Percentiles rank a stretch among this genome's conserved stretches.
Conservation (phyloP, 2,329 filamentous ascomycete genomes). For the Tympanopsis confertula region DNA sequence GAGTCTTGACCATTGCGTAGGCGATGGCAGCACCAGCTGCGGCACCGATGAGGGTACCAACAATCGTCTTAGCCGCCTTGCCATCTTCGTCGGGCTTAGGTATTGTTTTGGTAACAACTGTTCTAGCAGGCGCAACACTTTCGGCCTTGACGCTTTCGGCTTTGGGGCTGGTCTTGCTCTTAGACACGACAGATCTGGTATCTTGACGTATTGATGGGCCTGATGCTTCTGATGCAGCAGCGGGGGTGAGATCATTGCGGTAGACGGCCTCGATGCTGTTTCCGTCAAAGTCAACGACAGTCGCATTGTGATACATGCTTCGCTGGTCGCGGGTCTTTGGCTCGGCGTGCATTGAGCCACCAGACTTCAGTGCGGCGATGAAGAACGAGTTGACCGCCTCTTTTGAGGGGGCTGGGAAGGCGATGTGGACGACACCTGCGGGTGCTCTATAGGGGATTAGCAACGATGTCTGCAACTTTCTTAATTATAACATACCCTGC, state of each 20-base stretch:
- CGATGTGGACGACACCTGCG: not conserved
- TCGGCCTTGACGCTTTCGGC: not conserved
- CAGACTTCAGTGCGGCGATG: not conserved
- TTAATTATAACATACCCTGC: not conserved
- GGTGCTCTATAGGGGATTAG: not conserved
- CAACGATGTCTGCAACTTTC: not conserved
- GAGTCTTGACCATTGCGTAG: not conserved
- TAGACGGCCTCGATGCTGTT: constrained; percentile 1
- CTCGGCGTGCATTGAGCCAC: not conserved
- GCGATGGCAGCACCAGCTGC: not conserved
- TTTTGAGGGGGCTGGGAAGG: constrained; percentile 1
- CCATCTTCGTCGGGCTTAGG: not conserved
- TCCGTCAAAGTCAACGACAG: not conserved
- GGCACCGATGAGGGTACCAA: not conserved
- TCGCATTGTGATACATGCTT: not conserved
- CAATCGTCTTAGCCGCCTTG: not conserved
- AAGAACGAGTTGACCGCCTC: not conserved
- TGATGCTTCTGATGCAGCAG: not conserved
- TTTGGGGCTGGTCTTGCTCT: not conserved
- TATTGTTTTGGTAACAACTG: not conserved
- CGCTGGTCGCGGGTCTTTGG: not conserved
- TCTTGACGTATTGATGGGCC: not conserved
- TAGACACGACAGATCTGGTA: not conserved
- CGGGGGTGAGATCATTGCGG: not conserved
- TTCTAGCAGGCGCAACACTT: not conserved